phyloP scores from a whole-genome alignment of 2,329 filamentous ascomycete species.

The Neopestalotiopsis clavispora region DNA sequence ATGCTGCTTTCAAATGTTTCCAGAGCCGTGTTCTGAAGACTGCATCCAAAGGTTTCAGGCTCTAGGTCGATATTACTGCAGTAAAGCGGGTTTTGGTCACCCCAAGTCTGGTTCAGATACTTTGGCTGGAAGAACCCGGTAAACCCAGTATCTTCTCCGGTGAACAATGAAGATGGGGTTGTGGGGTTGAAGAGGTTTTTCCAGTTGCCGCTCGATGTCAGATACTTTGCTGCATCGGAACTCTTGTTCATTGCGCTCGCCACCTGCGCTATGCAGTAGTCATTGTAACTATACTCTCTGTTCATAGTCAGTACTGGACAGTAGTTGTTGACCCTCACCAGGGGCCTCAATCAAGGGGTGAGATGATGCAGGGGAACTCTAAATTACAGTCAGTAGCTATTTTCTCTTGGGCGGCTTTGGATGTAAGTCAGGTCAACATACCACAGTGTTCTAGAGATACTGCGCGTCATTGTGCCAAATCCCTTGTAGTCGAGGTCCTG shows the following conservation, averaged over 20 bases:
- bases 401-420: not conserved
- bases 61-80: slow-evolving; percentile 63
- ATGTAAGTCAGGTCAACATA: not conserved
- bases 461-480: slow-evolving; percentile 72
- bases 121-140: slow-evolving; percentile 73
- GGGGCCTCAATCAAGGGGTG: not conserved
- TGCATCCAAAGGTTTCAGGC: slow-evolving; percentile 45
- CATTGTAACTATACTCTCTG: slow-evolving; percentile 76
- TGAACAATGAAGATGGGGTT: slow-evolving; percentile 57
- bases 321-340: not conserved
- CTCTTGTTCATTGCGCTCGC: slow-evolving; percentile 60
- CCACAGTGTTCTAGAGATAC: slow-evolving; percentile 69
- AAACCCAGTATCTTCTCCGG: slow-evolving; percentile 67
- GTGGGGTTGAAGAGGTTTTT: slow-evolving; percentile 66
- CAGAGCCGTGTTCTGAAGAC: slow-evolving; percentile 61
- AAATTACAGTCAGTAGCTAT: not conserved
- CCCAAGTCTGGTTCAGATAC: slow-evolving; percentile 71
- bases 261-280: slow-evolving; percentile 71
- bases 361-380: not conserved
- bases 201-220: slow-evolving; percentile 67
- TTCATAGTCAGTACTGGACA: not conserved
- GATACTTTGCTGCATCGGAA: slow-evolving; percentile 63
- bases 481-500: slow-evolving; percentile 67
- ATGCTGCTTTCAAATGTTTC: slow-evolving; percentile 76
- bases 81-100: slow-evolving; percentile 68